phyloP scores from a whole-genome alignment of 2,329 filamentous ascomycete species.

The Knufia petricola region DNA sequence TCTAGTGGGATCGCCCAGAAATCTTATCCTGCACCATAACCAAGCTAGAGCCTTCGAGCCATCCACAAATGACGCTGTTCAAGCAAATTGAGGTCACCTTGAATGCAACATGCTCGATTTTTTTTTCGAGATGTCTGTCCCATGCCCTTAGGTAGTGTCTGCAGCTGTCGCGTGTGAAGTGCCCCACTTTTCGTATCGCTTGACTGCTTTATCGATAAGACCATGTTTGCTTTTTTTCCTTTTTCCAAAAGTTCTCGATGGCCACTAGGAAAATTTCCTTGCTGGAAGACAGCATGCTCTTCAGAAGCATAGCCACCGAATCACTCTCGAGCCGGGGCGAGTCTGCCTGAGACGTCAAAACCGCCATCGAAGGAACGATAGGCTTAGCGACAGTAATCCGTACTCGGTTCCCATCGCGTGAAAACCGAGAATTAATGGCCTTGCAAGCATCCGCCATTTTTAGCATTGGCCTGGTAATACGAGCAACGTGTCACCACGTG shows the following conservation, averaged over 20 bases:
- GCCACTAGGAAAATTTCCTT: too few relatives aligned
- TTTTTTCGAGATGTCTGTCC: not conserved
- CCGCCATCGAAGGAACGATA: too few relatives aligned
- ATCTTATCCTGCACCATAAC: not conserved
- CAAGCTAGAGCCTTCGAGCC: not conserved
- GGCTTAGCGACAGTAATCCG: too few relatives aligned
- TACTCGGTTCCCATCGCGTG: too few relatives aligned
- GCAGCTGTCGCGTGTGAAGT: slow-evolving; percentile 2
- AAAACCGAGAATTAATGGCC: too few relatives aligned
- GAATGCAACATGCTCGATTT: not conserved
- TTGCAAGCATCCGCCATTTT: too few relatives aligned
- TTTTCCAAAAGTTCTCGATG: not conserved
- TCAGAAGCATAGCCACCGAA: too few relatives aligned
- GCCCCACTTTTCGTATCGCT: not conserved
- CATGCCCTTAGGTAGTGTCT: too few relatives aligned
- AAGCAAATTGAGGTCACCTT: not conserved
- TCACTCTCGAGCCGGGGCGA: too few relatives aligned
- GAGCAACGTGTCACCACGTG: not conserved
- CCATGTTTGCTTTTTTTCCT: not conserved
- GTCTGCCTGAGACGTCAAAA: too few relatives aligned
- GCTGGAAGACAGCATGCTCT: too few relatives aligned
- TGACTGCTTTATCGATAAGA: not conserved
- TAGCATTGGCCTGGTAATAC: too few relatives aligned
- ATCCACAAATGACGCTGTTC: not conserved
- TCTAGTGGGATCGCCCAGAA: not conserved